These are phyloP conservation scores for Umbelopsis sp. DNA, from an alignment of 192 early-diverging fungal genomes.

Conservation along the genomic window DNA sequence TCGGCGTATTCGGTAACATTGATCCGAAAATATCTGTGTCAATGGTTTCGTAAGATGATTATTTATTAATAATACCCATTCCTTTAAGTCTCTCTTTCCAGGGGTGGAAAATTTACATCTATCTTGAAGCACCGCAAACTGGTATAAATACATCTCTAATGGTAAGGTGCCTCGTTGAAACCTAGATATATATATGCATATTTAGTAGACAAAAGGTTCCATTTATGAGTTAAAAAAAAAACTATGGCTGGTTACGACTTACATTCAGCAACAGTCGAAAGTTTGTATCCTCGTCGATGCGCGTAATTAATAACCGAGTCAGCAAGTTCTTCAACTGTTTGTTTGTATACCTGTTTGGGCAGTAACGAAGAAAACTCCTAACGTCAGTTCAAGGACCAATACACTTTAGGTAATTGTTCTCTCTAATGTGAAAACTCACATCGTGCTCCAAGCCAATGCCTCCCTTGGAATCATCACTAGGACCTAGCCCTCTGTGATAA, in stretches of 20 bases:
- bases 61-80: no score
- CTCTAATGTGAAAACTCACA: neutral
- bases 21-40: no score
- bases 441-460: constrained; percentile 17
- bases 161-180: constrained; percentile 4
- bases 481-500: neutral
- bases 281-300: constrained; percentile 17
- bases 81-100: neutral
- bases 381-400: neutral
- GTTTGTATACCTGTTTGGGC: constrained; percentile 17
- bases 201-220: neutral
- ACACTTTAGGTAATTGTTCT: no score
- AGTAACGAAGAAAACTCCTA: neutral
- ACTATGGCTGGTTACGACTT: neutral
- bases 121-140: neutral
- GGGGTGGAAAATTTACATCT: neutral
- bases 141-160: neutral
- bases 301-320: constrained; percentile 19
- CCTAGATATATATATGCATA: neutral
- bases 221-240: neutral
- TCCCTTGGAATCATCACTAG: neutral
- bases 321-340: constrained; percentile 17
- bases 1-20: no score
- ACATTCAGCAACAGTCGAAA: constrained; percentile 32
- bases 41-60: no score